Percentiles rank a stretch among this genome's conserved stretches.
Evolutionary conservation across 2,329 filamentous ascomycete genomes (phyloP).

Genomic region (Dryadomyces quercivorus): DNA sequence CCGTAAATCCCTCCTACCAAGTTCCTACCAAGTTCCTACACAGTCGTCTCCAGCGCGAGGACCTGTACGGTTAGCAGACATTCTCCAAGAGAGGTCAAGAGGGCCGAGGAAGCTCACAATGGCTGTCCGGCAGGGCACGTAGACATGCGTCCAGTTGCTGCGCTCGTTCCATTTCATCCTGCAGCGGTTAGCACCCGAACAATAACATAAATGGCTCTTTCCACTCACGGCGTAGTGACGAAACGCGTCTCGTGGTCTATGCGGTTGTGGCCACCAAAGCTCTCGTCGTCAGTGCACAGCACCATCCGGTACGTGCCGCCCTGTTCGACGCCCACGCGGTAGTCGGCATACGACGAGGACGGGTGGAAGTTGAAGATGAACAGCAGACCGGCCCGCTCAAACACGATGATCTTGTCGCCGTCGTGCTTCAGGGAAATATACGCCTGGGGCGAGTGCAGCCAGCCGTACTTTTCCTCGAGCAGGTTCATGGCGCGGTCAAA

Average conservation of each 20-base stretch:
- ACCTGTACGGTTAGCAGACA: conserved; percentile 13
- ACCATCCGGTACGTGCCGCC: conserved; percentile 79
- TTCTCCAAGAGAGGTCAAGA: no score
- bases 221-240: conserved; percentile 62
- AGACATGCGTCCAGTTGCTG: conserved; percentile 85
- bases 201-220: background rate
- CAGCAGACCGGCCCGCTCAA: conserved; percentile 79
- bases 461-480: conserved; percentile 78
- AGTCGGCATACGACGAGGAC: conserved; percentile 75
- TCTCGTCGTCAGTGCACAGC: conserved; percentile 65
- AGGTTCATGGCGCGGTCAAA: conserved; percentile 90
- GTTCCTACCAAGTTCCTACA: conserved; percentile 12
- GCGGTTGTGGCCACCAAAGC: conserved; percentile 68
- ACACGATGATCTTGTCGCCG: conserved; percentile 85
- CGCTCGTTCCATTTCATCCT: conserved; percentile 74
- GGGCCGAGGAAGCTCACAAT: no score
- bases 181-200: background rate
- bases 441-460: conserved; percentile 75
- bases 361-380: conserved; percentile 97
- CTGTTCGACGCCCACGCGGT: conserved; percentile 76
- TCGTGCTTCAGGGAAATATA: conserved; percentile 94
- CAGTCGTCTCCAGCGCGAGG: conserved; percentile 20
- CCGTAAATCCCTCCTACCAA: background rate
- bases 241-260: conserved; percentile 73
- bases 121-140: conserved; percentile 73